Conservation (phyloP, 2,329 filamentous ascomycete species). For the Ascochyta pisi region DNA sequence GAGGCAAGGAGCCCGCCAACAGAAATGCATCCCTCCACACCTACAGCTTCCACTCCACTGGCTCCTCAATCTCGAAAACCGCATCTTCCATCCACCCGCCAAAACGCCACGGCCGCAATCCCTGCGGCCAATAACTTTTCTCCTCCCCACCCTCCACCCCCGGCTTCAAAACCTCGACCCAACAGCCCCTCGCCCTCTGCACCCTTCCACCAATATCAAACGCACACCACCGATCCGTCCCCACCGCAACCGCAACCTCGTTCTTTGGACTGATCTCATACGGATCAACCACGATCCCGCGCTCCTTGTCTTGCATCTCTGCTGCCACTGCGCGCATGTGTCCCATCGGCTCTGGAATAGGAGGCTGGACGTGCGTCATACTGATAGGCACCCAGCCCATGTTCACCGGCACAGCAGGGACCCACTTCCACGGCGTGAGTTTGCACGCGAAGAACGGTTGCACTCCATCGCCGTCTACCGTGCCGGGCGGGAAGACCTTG, state of each 20-base stretch:
- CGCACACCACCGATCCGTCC: slow-evolving; percentile 35
- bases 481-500: slow-evolving; percentile 35
- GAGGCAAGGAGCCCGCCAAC: background rate
- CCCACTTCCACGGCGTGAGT: slow-evolving; percentile 36
- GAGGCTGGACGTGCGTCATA: slow-evolving; percentile 33
- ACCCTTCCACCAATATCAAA: slow-evolving; percentile 29
- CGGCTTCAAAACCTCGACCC: slow-evolving; percentile 27
- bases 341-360: slow-evolving; percentile 23
- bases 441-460: slow-evolving; percentile 38
- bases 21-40: too few species aligned
- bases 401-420: slow-evolving; percentile 34
- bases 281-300: slow-evolving; percentile 20
- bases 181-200: slow-evolving; percentile 35
- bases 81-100: slow-evolving; percentile 42
- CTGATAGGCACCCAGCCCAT: slow-evolving; percentile 33
- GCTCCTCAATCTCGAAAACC: slow-evolving; percentile 28
- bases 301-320: slow-evolving; percentile 12
- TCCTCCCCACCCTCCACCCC: slow-evolving; percentile 6
- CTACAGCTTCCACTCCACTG: slow-evolving; percentile 36
- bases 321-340: slow-evolving; percentile 15
- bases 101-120: slow-evolving; percentile 30
- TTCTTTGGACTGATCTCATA: slow-evolving; percentile 31
- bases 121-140: slow-evolving; percentile 31
- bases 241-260: slow-evolving; percentile 28
- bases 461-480: slow-evolving; percentile 28